phyloP scores from a whole-genome alignment of 2,329 filamentous ascomycete genomes.

The Bipolaris zeicola region DNA sequence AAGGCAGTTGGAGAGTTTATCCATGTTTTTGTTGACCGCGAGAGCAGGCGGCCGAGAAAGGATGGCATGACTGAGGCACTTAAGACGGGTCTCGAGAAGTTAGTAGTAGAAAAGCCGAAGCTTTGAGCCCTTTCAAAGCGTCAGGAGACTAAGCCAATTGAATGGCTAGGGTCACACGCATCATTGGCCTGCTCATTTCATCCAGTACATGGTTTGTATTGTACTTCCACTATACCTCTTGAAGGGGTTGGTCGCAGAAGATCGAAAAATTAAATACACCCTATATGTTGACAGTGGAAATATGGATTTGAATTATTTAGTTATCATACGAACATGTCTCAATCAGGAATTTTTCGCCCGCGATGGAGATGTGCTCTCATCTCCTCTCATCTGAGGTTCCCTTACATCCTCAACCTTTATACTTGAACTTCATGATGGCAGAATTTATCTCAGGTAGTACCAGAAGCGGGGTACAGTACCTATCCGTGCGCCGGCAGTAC shows the following conservation, averaged over 20 bases:
- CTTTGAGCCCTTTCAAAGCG: slow-evolving; percentile 23
- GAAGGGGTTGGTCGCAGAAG: too few species aligned
- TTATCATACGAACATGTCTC: neutral
- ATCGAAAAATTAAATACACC: too few species aligned
- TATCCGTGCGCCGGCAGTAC: neutral
- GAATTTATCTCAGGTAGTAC: too few species aligned
- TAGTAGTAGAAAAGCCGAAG: slow-evolving; percentile 31
- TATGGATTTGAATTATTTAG: too few species aligned
- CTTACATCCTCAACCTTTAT: neutral
- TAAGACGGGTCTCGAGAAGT: slow-evolving; percentile 50
- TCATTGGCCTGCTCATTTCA: neutral
- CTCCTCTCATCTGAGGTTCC: neutral
- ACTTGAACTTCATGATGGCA: neutral
- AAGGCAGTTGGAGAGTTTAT: slow-evolving; percentile 85
- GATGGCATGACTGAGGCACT: slow-evolving; percentile 68
- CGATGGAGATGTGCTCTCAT: neutral
- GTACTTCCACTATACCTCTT: too few species aligned
- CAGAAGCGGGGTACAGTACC: slow-evolving; percentile 1
- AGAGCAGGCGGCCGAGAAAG: slow-evolving; percentile 68
- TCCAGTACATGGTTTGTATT: too few species aligned
- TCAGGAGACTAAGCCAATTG: too few species aligned
- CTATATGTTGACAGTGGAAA: too few species aligned
- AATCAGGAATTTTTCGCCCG: neutral
- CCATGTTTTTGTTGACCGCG: slow-evolving; percentile 85
- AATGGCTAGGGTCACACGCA: neutral